A percentile compares a stretch with the other conserved stretches of the same genome.
Evolutionary conservation across 148 eudicot genomes (phyloP).

Genomic region (Polygonum maritimum): DNA sequence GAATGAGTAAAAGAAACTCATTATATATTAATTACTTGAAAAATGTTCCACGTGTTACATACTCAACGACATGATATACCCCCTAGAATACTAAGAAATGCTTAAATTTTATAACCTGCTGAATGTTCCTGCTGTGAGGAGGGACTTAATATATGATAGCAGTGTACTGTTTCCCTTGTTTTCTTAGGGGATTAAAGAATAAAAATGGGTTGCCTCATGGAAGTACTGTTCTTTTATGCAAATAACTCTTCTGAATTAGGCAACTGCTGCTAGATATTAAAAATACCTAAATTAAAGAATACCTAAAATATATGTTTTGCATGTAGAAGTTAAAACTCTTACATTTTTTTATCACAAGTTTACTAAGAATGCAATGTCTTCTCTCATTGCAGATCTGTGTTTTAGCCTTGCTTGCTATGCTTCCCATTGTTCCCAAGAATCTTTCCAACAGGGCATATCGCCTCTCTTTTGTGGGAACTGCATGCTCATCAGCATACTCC

Average conservation of each 20-base stretch:
- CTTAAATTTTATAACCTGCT: not conserved
- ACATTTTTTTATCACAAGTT: not conserved
- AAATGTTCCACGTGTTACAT: not conserved
- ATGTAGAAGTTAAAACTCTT: not conserved
- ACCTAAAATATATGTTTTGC: not conserved
- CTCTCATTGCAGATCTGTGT: slow-evolving; percentile 60
- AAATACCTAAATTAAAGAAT: not conserved
- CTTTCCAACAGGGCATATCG: slow-evolving; percentile 80
- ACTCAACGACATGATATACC: not conserved
- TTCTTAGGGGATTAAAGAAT: not conserved
- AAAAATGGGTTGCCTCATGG: not conserved
- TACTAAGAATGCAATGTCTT: not conserved
- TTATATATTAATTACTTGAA: not conserved
- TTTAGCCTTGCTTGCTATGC: slow-evolving; percentile 74
- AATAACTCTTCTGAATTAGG: not conserved
- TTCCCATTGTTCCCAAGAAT: slow-evolving; percentile 64
- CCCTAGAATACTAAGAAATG: not conserved
- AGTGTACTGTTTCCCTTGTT: not conserved
- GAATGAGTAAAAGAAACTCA: not conserved
- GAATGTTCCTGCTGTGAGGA: not conserved
- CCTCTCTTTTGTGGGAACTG: slow-evolving; percentile 84
- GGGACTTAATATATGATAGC: not conserved
- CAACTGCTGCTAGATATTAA: not conserved
- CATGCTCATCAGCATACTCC: slow-evolving; percentile 78
- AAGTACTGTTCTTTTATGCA: not conserved